Evolutionary conservation across 2,329 filamentous ascomycete genomes (phyloP), one percentile per base, ranked within the genome.

Genomic region (Penicillium sp.): DNA sequence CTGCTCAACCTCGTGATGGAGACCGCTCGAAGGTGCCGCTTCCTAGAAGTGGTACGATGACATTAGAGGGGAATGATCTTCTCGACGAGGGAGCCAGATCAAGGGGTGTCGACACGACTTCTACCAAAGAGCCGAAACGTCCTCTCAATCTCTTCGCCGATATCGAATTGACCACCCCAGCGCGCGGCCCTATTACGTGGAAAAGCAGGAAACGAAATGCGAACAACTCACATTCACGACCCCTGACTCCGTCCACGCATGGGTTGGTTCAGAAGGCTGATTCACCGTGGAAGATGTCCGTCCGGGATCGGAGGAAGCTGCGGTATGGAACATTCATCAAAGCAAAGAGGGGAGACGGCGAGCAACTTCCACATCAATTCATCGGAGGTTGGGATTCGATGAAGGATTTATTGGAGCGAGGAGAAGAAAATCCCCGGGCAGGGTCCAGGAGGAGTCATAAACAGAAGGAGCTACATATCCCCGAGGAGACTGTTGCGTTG

Each of bases 401-500:
- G n/a, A 59, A 62, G 48, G 51, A 61, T 6, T 40, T 68, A 20
- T 54, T 74, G 34, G 58, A 66, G 44, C 23, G 49, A 23, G 24
- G 34, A 33, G 26, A 64, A 26, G 46, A 52, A 20, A 49, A 64
- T 24, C 47, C 51, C 10, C 58, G 45, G 2, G 49, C 48, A 13
- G 54, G 47, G 29, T 36, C 27, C 3, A 58, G 46, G 30, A 58
- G 52, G 27, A 57, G 48, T 3, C 9, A 52, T 12, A 60, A 55
- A 37, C 60, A 65, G 21, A 68, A 68, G 54, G 65, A 68, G 41
- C 49, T 75, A 13, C 44, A 65, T 23, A 30, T 75, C 3, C 64
- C 68, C 2, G 72, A 75, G 46, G 66, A 69, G 44, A 71, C 67
- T 0, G 56, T 75, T 21, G 68, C 66, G 1, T 43, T 65, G 8